Base-by-base conservation (phyloP, 768 basidiomycete genomes). In the Kwoniella dejecticola region DNA sequence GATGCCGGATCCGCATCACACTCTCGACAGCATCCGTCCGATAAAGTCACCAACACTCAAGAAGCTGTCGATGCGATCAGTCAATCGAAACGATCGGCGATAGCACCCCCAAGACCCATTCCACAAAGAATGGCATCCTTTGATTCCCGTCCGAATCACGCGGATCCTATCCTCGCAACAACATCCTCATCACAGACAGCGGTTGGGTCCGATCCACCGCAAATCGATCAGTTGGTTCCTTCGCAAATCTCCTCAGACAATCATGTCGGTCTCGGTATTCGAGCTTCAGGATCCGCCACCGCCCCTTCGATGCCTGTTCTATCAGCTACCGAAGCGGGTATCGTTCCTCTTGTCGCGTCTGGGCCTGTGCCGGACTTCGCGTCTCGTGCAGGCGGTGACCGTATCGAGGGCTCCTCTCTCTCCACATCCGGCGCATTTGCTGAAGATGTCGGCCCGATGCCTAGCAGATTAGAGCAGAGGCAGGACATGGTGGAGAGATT, bases 291-390 rank as follows among this genome's bases (percentile, higher is more conserved):
- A 12, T 45, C 33, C 15, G 38, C 26, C 6, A 49, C 57, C 19
- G 21, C n/a, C n/a, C 60, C 44, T 26, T 30, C 11, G 44, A 52
- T 11, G 19, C 21, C 29, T 29, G 30, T 29, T 36, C 6, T 31
- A 17, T 21, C 44, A 40, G 54, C 46, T 40, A 41, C 52, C 10
- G n/a, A 23, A 1, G 44, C 17, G 41, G 41, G 29, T 24, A 6
- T 44, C 29, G 13, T 60, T 13, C 41, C 44, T 24, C 41, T 55
- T 10, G 19, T 42, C 27, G 44, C 54, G 15, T 21, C 48, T 15
- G 56, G 63, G 21, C 36, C 52, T 17, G 56, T 72, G 1, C 68
- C 70, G 19, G 72, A 71, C 54, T 74, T 68, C 54, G 69, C 67
- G 5, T 24, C 3, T 2, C 72, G 67, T 44, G 29, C 56, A n/a